Evolutionary conservation across 2,329 filamentous ascomycete genomes (phyloP), one percentile per base, ranked within the genome.

Genomic region (Ilyonectria mors-panacis): DNA sequence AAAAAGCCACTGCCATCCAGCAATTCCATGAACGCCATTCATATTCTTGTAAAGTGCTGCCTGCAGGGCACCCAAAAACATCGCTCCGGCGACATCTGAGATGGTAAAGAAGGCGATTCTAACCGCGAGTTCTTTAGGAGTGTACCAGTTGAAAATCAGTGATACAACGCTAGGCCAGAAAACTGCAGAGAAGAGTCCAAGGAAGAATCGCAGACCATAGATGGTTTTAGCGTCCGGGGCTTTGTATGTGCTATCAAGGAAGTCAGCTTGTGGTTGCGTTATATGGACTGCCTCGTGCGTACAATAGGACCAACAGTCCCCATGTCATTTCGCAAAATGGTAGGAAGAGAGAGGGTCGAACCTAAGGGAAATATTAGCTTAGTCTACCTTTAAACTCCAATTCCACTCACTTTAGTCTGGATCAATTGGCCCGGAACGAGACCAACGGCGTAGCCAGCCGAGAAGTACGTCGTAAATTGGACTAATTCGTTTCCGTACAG

Each of bases 401-500:
- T 6, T 44, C 12, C 13, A 62, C 66, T 51, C 23, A 68, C 73
- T 44, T 77, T 79, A 1, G 79, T 83, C 69, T 81, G 78, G 64
- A 82, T 77, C 42, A 84, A 64, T 42, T 81, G 82, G 6, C 78
- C 79, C 2, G 81, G 80, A 45, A 79, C 76, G 42, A 83, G 78
- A 0, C 81, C 80, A 77, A 91, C 80, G 0, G 88, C 85, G 69
- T 91, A 91, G 9, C 89, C 89, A 0, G 88, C 83, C 0, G 87
- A 90, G 82, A 88, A 91, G 30, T 83, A 85, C 0, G 87, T 85
- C 57, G 76, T 78, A 65, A 83, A 76, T 63, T 88, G 85, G 59
- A 89, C 88, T 35, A 89, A 79, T 62, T 90, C 79, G 68, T 89
- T 89, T 1, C 83, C 82, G 51, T 85, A 83, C 21, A 66, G 59